Base-by-base conservation (phyloP, 176 grass and related monocot genomes). In the Alopecurus myosuroides region DNA sequence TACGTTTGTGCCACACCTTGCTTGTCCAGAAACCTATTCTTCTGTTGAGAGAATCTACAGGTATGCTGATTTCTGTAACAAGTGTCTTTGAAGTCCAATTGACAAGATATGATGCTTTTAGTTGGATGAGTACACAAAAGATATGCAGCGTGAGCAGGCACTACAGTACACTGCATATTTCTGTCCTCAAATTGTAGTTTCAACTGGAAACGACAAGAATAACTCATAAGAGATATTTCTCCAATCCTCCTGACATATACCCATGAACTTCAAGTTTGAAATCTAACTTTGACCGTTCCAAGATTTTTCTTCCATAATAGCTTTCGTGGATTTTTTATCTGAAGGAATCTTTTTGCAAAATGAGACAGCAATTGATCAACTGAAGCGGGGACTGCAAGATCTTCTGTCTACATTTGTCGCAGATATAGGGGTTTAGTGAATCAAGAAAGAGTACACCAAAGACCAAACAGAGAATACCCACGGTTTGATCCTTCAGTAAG, bases 281-380 rank as follows among this genome's bases (percentile, higher is more conserved):
- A 90, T 64, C 86, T 74, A 81, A 95, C 96, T 93, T 98, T 98
- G 65, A 98, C 93, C 22, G 83, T 93, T 85, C 96, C 96, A 77
- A 98, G 96, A 84, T 95, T 98, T 89, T 94, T 93, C 93, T 95
- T 98, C 96, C 96, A 98, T 56, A 94, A 77, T 66, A 98, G 77
- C 85, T 98, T 98, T 10, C 96, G 87, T 82, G 96, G 96, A 84
- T 87, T 90, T 93, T 95, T 98, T 89, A 98, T 95, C 93, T 95
- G 89, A 82, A 95, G 96, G 73, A 95, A 98, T 48, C 91, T 93
- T 71, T 95, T 87, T 63, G 91, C 96, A 81, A 95, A 98, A 86
- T 95, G 89, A 87, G 85, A 98, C 60, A 98, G 67, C 57, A 98
- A 72, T 77, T 83, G 81, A 80, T 95, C 86, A 73, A 98, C 85